These are phyloP conservation scores for Erythrophleum fordii DNA, from an alignment of 306 rosid genomes.

Conservation along the genomic window DNA sequence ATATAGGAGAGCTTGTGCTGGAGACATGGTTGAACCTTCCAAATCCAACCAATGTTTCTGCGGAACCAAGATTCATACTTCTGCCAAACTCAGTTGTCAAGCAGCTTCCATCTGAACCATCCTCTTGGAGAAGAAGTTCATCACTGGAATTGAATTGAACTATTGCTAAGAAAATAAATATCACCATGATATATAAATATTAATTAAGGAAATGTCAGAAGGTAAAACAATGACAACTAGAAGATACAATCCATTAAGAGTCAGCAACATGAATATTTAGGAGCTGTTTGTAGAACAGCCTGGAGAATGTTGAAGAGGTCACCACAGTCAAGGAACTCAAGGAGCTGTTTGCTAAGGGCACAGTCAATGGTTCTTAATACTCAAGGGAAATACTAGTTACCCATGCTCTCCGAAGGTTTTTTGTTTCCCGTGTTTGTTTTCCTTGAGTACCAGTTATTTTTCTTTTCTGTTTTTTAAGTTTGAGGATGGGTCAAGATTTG, in stretches of 20 bases:
- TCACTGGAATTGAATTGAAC: slow-evolving; percentile 66
- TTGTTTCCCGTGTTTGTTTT: too few relatives aligned
- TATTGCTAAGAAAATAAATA: slow-evolving; percentile 38
- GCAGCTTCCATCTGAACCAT: slow-evolving; percentile 63
- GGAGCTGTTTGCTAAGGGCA: background rate
- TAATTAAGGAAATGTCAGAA: slow-evolving; percentile 7
- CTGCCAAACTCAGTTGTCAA: slow-evolving; percentile 67
- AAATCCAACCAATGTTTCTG: slow-evolving; percentile 66
- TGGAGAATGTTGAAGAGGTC: background rate
- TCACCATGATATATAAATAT: slow-evolving; percentile 17
- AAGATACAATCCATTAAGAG: background rate
- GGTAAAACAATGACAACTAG: background rate
- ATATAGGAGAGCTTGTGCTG: slow-evolving; percentile 52
- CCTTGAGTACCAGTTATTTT: too few relatives aligned
- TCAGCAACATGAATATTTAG: background rate
- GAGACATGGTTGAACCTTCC: slow-evolving; percentile 62
- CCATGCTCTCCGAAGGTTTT: background rate
- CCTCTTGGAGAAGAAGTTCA: slow-evolving; percentile 96
- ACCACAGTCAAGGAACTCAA: background rate
- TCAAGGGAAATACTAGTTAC: background rate
- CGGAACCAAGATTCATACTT: slow-evolving; percentile 70
- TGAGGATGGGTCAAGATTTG: too few relatives aligned
- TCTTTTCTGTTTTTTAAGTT: too few relatives aligned
- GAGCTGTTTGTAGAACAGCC: slow-evolving; percentile 1
- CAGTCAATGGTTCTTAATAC: background rate